Conservation (phyloP, 2,329 filamentous ascomycete genomes). For the Botryotinia convoluta region DNA sequence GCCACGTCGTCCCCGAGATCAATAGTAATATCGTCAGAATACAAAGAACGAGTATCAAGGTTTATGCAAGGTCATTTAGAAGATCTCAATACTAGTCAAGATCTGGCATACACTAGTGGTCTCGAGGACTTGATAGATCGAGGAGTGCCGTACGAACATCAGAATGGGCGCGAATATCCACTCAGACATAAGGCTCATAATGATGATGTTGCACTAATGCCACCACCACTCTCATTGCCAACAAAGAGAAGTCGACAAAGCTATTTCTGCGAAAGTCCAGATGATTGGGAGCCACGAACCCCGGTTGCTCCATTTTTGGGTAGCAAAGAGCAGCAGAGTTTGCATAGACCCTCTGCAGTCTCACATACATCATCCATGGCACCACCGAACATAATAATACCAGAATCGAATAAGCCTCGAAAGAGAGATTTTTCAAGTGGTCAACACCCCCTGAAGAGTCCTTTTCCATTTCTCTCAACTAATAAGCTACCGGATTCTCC, state of each 20-base stretch:
- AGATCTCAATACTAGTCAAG: neutral
- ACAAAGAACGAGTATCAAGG: slow-evolving; percentile 9
- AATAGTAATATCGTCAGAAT: slow-evolving; percentile 9
- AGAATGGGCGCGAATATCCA: neutral
- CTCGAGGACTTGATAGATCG: slow-evolving; percentile 20
- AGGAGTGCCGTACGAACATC: slow-evolving; percentile 17
- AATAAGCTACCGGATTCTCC: slow-evolving; percentile 12
- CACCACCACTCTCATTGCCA: slow-evolving; percentile 7
- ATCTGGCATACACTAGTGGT: neutral
- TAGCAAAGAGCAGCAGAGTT: neutral
- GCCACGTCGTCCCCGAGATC: neutral
- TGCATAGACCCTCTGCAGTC: neutral
- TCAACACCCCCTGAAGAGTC: slow-evolving; percentile 27
- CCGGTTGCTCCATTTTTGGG: neutral
- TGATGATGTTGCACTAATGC: slow-evolving; percentile 2
- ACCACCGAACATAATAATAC: neutral
- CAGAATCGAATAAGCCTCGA: neutral
- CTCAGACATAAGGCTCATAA: neutral
- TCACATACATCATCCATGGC: slow-evolving; percentile 3
- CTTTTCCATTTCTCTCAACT: slow-evolving; percentile 24
- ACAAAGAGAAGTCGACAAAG: slow-evolving; percentile 5
- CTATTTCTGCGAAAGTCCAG: slow-evolving; percentile 9
- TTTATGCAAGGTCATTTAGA: slow-evolving; percentile 2
- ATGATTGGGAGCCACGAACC: neutral
- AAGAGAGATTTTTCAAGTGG: slow-evolving; percentile 23